These are phyloP conservation scores for Stylonectria norvegica DNA, from an alignment of 2,329 filamentous ascomycete genomes.

Conservation along the genomic window DNA sequence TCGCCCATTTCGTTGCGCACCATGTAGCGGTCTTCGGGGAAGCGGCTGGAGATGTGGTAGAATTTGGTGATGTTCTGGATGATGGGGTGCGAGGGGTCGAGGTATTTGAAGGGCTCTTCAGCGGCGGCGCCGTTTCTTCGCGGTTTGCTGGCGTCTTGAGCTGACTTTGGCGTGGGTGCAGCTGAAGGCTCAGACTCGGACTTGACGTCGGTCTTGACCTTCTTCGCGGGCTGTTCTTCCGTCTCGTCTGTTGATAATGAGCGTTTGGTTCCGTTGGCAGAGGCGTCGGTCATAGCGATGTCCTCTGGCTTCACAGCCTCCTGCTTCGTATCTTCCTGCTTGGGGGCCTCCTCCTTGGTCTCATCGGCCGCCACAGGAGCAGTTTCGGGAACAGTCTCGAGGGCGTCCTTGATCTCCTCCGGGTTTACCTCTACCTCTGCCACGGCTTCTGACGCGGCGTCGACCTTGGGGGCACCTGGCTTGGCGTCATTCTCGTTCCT, in stretches of 20 bases:
- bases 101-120: conserved; percentile 96
- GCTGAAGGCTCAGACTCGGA: conserved; percentile 13
- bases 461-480: conserved; percentile 15
- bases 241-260: conserved; percentile 34
- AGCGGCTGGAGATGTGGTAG: conserved; percentile 78
- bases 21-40: conserved; percentile 90
- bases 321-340: conserved; percentile 4
- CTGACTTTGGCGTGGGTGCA: conserved; percentile 24
- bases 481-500: conserved; percentile 63
- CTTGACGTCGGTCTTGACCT: conserved; percentile 41
- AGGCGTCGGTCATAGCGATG: conserved; percentile 29
- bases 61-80: conserved; percentile 76
- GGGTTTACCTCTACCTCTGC: conserved; percentile 14
- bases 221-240: conserved; percentile 45
- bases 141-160: conserved; percentile 32
- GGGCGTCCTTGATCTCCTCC: conserved; percentile 23
- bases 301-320: conserved; percentile 23
- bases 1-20: conserved; percentile 88
- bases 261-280: conserved; percentile 34
- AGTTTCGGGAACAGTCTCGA: conserved; percentile 39
- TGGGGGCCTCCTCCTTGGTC: conserved; percentile 26
- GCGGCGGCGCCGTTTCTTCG: conserved; percentile 52
- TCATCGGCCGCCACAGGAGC: conserved; percentile 20
- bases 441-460: conserved; percentile 10
- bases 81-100: conserved; percentile 69